A percentile compares a stretch with the other conserved stretches of the same genome.
phyloP scores from a whole-genome alignment of 1,284 basidiomycete species.

The Puccinia triticina region DNA sequence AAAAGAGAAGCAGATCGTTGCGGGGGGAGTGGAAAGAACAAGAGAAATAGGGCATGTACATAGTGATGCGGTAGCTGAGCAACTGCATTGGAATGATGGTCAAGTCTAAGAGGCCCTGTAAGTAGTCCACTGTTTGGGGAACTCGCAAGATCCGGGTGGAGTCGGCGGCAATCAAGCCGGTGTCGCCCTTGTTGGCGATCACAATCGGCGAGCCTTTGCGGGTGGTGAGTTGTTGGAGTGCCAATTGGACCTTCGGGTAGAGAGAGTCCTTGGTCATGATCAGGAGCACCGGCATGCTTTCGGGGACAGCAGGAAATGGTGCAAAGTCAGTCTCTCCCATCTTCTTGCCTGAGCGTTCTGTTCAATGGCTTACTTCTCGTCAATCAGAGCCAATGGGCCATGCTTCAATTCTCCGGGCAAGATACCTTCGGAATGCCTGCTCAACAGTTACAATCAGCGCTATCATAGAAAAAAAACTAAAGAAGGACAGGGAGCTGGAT shows the following conservation, averaged over 20 bases:
- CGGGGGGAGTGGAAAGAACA: background rate
- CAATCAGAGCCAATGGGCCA: too few relatives aligned
- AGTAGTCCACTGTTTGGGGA: conserved; percentile 81
- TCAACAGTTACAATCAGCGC: too few relatives aligned
- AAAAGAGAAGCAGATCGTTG: background rate
- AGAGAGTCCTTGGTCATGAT: too few relatives aligned
- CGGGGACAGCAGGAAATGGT: too few relatives aligned
- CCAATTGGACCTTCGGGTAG: conserved; percentile 96
- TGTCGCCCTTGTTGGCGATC: conserved; percentile 92
- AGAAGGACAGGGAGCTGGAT: too few relatives aligned
- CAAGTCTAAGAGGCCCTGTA: conserved; percentile 90
- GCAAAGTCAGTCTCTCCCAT: too few relatives aligned
- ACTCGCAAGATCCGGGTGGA: conserved; percentile 67
- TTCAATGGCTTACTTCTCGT: too few relatives aligned
- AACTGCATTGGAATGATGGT: conserved; percentile 97
- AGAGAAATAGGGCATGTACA: conserved; percentile 61
- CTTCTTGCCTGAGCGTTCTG: too few relatives aligned
- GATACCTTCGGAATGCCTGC: too few relatives aligned
- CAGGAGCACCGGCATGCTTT: too few relatives aligned
- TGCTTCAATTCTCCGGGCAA: too few relatives aligned
- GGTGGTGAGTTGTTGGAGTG: conserved; percentile 93
- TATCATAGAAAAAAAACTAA: too few relatives aligned
- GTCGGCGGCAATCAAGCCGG: conserved; percentile 70
- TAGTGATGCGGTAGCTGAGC: conserved; percentile 92
- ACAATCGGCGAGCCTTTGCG: conserved; percentile 84